Evolutionary conservation across 2,329 filamentous ascomycete genomes (phyloP).

Genomic region (Ramularia endophylla): DNA sequence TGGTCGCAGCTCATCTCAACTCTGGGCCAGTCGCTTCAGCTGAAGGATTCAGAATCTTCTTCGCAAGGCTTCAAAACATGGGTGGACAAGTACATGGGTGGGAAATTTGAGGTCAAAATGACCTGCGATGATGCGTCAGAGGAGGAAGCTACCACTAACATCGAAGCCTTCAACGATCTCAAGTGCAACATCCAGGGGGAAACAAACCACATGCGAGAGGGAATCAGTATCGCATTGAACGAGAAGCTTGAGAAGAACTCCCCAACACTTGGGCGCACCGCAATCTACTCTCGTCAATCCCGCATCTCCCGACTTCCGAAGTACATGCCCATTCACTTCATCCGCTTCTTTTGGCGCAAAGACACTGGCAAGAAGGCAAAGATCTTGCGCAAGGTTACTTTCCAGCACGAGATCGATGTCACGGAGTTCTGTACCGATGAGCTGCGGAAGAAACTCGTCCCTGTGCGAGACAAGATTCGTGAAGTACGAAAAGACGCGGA

Average conservation of each 20-base stretch:
- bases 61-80: constrained; percentile 57
- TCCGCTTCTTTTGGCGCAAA: constrained; percentile 96
- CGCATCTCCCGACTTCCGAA: constrained; percentile 85
- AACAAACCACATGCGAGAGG: constrained; percentile 87
- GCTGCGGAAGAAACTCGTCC: constrained; percentile 72
- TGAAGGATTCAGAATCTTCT: constrained; percentile 46
- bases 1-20: constrained; percentile 93
- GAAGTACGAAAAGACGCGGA: constrained; percentile 93
- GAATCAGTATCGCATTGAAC: constrained; percentile 71
- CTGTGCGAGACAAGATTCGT: constrained; percentile 92
- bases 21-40: constrained; percentile 68
- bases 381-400: constrained; percentile 98
- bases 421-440: constrained; percentile 95
- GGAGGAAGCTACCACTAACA: constrained; percentile 61
- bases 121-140: constrained; percentile 80
- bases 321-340: constrained; percentile 94
- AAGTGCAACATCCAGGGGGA: constrained; percentile 89
- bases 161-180: constrained; percentile 81
- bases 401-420: constrained; percentile 85
- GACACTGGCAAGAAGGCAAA: constrained; percentile 98
- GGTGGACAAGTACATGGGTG: constrained; percentile 85
- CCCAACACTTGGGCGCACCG: constrained; percentile 67
- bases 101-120: constrained; percentile 69
- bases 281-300: constrained; percentile 84
- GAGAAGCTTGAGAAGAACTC: constrained; percentile 92